Evolutionary conservation across 73 alveolate genomes (phyloP), one percentile per base, ranked within the genome.

Genomic region (Paramecium bursaria): DNA sequence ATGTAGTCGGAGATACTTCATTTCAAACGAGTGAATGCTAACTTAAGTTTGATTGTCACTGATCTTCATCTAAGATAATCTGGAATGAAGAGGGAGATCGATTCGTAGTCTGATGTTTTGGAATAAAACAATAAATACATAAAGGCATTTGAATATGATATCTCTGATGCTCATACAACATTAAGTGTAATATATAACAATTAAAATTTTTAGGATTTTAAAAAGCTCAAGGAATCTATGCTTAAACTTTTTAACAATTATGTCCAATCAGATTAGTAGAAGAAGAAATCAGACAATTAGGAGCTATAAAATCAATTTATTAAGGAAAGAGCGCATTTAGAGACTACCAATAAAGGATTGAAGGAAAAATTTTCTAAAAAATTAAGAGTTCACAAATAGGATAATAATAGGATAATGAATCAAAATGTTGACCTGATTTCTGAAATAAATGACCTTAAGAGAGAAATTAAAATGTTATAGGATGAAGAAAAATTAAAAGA

Each of bases 281-380:
- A 92, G 87, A 87, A 79, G 73, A 90, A 87, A 86, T 93, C 92
- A 7, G 97, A 92, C 13, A 92, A 91, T 53, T 86, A 49, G 0
- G 89, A 79, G 19, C 46, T 53, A 4, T 53, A 92, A 90, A 92
- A 92, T 74, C 95, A 92, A 73, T 90, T 90, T 50, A 94, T 90
- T 82, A 92, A 92, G 74, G 94, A 92, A 53, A 90, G 90, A 79
- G 91, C 91, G 23, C 92, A 92, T 61, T 85, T 92, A 14, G 97
- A 92, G 49, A 92, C 92, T 67, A 90, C 97, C 0, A 91, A 85
- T 30, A 91, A 91, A 53, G 75, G 90, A 13, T 90, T 93, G 44
- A 87, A 93, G 86, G 86, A 87, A 77, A 91, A 92, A 80, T 86
- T 90, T 50, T 86, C 89, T 13, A 93, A 93, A 86, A 94, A 93